phyloP scores from a whole-genome alignment of 495 filamentous ascomycete species.

The Elasticomyces elasticus region DNA sequence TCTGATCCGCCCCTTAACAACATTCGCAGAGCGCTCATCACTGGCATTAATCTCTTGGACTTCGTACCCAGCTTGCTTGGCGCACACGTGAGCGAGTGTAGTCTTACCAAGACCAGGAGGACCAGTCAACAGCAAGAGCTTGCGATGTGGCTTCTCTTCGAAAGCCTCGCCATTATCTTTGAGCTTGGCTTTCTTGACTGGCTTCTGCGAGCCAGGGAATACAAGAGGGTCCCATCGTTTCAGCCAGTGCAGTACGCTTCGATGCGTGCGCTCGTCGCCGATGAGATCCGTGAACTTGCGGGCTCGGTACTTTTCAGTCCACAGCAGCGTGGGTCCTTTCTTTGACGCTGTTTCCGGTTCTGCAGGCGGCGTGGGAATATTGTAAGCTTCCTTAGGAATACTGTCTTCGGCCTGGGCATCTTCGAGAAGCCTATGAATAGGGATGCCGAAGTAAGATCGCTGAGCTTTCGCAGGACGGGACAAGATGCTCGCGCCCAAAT shows the following conservation, averaged over 20 bases:
- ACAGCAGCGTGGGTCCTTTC: conserved; percentile 25
- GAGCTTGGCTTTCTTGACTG: conserved; percentile 40
- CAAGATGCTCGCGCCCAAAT: conserved; percentile 10
- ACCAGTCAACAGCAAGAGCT: conserved; percentile 81
- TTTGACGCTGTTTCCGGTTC: conserved; percentile 2
- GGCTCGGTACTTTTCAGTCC: conserved; percentile 57
- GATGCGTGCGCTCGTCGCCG: conserved; percentile 89
- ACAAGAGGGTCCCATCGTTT: conserved; percentile 91
- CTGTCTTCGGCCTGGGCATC: conserved; percentile 31
- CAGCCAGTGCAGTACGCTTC: conserved; percentile 83
- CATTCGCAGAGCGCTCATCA: conserved; percentile 63
- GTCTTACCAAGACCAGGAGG: conserved; percentile 93
- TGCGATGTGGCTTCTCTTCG: conserved; percentile 63
- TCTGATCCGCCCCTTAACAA: conserved; percentile 80
- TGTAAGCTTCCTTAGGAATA: conserved; percentile 5
- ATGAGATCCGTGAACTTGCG: conserved; percentile 84
- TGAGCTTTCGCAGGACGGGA: conserved; percentile 55
- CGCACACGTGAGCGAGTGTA: conserved; percentile 91
- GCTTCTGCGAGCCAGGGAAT: conserved; percentile 60
- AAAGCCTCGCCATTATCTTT: conserved; percentile 37
- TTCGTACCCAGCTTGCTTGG: conserved; percentile 88
- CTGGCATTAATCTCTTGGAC: conserved; percentile 83
- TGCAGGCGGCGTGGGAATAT: conserved; percentile 16
- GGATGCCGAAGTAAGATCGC: conserved; percentile 80
- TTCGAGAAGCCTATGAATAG: conserved; percentile 74